Evolutionary conservation across 768 basidiomycete genomes (phyloP).

Genomic region (Erythrobasidium yunnanense): DNA sequence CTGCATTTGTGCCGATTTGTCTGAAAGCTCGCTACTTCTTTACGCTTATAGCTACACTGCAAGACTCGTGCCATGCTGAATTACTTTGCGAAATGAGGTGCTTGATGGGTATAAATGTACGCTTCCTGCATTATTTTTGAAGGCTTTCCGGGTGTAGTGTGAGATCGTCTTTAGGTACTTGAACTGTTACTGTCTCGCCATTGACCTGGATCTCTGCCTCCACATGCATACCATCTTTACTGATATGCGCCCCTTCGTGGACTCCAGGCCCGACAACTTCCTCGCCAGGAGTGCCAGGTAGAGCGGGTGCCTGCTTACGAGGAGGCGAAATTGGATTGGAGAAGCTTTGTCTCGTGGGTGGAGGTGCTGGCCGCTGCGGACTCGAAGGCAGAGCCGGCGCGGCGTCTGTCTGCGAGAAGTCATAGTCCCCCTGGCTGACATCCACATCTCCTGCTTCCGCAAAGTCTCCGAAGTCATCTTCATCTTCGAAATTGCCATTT

Average conservation of each 20-base stretch:
- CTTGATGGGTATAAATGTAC: too few relatives aligned
- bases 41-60: too few relatives aligned
- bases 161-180: conserved; percentile 21
- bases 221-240: conserved; percentile 16
- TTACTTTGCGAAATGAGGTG: too few relatives aligned
- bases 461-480: conserved; percentile 24
- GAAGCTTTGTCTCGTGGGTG: too few relatives aligned
- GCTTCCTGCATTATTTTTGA: too few relatives aligned
- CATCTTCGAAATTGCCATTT: not conserved
- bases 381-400: too few relatives aligned
- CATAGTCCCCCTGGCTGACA: conserved; percentile 17
- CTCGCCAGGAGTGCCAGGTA: not conserved
- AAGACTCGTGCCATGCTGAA: too few relatives aligned
- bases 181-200: conserved; percentile 13
- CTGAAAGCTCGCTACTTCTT: too few relatives aligned
- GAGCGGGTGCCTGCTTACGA: too few relatives aligned
- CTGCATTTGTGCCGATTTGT: too few relatives aligned
- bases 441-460: not conserved
- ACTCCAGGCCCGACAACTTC: conserved; percentile 9
- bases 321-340: too few relatives aligned
- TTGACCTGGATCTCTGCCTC: conserved; percentile 16
- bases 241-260: conserved; percentile 21
- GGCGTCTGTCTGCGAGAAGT: conserved; percentile 9
- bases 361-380: too few relatives aligned
- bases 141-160: conserved; percentile 19